Percentiles rank a stretch among this genome's conserved stretches.
Conservation (phyloP, 441 rosid species). For the Pelargonium cotyledonis region DNA sequence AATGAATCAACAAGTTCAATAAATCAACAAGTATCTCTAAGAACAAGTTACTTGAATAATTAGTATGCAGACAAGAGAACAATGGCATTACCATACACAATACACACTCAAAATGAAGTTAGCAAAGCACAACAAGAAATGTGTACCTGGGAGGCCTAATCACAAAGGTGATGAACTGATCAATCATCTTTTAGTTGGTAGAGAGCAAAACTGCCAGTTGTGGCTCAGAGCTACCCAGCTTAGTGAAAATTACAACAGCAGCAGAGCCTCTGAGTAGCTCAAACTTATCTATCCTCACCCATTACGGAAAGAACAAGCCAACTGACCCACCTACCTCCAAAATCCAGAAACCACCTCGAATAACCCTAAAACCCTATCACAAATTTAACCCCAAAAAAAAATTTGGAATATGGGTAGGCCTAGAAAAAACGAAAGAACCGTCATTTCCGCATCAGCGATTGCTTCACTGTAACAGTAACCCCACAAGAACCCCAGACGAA, state of each 20-base stretch:
- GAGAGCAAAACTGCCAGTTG: slow-evolving; percentile 1
- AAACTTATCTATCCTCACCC: slow-evolving; percentile 5
- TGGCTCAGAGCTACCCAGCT: slow-evolving; percentile 13
- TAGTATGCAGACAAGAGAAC: too few species aligned
- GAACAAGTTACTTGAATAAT: too few species aligned
- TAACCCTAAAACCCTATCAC: neutral
- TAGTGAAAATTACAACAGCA: too few species aligned
- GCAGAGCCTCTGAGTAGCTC: slow-evolving; percentile 15
- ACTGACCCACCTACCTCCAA: neutral
- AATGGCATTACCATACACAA: neutral
- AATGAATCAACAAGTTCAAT: too few species aligned
- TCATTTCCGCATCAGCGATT: slow-evolving; percentile 2
- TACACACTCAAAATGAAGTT: neutral
- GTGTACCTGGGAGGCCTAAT: slow-evolving; percentile 89
- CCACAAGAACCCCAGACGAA: neutral
- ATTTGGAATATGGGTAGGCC: slow-evolving; percentile 2
- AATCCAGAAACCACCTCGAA: neutral
- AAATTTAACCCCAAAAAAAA: neutral
- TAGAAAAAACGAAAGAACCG: neutral
- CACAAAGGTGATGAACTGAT: slow-evolving; percentile 89
- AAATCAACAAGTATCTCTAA: too few species aligned
- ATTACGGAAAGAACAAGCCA: neutral
- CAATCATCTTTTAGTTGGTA: slow-evolving; percentile 43
- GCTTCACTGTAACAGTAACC: neutral
- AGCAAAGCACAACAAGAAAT: slow-evolving; percentile 6